Percentiles rank a stretch among this genome's conserved stretches.
These are phyloP conservation scores for Phytophthora brassicae DNA, from an alignment of 352 stramenopile species.

Conservation along the genomic window DNA sequence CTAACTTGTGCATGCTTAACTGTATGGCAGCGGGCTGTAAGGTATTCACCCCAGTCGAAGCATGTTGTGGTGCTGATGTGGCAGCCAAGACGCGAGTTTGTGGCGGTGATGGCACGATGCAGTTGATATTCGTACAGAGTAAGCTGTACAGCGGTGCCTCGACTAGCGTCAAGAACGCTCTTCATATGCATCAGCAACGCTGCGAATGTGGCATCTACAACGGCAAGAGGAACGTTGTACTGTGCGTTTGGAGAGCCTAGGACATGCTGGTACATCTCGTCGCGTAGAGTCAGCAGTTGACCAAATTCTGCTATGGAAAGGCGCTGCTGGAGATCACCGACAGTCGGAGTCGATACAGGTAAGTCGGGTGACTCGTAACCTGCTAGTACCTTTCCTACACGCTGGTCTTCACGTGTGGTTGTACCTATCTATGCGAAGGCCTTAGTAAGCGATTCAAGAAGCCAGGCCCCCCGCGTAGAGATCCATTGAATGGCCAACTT, in stretches of 20 bases:
- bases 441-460: slow-evolving; percentile 6
- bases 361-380: slow-evolving; percentile 15
- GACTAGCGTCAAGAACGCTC: not conserved
- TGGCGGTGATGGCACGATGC: too few species aligned
- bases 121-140: not conserved
- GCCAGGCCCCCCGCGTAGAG: not conserved
- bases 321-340: slow-evolving; percentile 4
- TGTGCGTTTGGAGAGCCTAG: not conserved
- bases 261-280: slow-evolving; percentile 7
- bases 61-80: slow-evolving; percentile 3
- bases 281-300: slow-evolving; percentile 5
- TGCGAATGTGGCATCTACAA: slow-evolving; percentile 8
- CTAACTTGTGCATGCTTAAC: slow-evolving; percentile 9
- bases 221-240: slow-evolving; percentile 8
- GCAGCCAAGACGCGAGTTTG: not conserved
- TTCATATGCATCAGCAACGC: slow-evolving; percentile 10
- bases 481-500: slow-evolving; percentile 28
- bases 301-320: slow-evolving; percentile 1
- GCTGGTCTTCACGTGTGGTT: slow-evolving; percentile 19
- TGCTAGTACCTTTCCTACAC: slow-evolving; percentile 19
- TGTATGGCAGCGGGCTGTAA: not conserved
- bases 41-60: not conserved
- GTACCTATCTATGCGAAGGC: slow-evolving; percentile 8
- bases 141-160: not conserved
- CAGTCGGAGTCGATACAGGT: slow-evolving; percentile 4